Evolutionary conservation across 176 grass and related monocot genomes (phyloP).

Genomic region (Typha latifolia): DNA sequence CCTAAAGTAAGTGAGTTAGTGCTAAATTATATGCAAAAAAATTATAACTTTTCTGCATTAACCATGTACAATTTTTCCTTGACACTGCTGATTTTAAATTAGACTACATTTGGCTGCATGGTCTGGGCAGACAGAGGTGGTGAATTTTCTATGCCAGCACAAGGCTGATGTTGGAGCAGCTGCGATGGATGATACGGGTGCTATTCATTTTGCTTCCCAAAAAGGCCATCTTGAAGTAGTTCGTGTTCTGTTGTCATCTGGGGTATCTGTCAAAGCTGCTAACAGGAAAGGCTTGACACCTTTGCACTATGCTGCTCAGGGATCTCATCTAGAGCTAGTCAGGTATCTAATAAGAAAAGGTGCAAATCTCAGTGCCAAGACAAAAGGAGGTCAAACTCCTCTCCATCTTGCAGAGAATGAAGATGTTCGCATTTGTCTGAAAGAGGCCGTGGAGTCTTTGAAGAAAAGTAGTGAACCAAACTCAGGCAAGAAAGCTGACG

Average conservation of each 20-base stretch:
- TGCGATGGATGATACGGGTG: slow-evolving; percentile 81
- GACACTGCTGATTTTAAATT: slow-evolving; percentile 30
- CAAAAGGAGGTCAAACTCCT: slow-evolving; percentile 72
- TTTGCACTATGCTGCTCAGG: slow-evolving; percentile 80
- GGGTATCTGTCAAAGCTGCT: slow-evolving; percentile 66
- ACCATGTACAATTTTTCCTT: slow-evolving; percentile 16
- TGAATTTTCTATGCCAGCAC: slow-evolving; percentile 88
- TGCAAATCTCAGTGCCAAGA: slow-evolving; percentile 48
- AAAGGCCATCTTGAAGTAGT: slow-evolving; percentile 77
- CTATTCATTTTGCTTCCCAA: slow-evolving; percentile 91
- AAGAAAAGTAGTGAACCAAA: slow-evolving; percentile 38
- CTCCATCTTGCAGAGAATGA: slow-evolving; percentile 63
- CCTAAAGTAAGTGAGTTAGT: no score
- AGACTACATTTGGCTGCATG: slow-evolving; percentile 95
- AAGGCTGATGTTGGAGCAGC: slow-evolving; percentile 72
- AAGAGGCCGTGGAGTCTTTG: slow-evolving; percentile 45
- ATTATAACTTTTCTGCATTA: no score
- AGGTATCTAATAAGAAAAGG: slow-evolving; percentile 82
- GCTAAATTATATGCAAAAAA: no score
- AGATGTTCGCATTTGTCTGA: slow-evolving; percentile 51
- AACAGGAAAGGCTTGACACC: slow-evolving; percentile 82
- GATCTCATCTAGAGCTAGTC: slow-evolving; percentile 64
- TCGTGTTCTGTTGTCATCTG: slow-evolving; percentile 48
- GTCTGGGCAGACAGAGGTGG: slow-evolving; percentile 79
- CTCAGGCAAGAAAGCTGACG: slow-evolving; percentile 23